A percentile compares a stretch with the other conserved stretches of the same genome.
These are phyloP conservation scores for Hyphochytrium catenoides DNA, from an alignment of 352 stramenopile species.

Conservation along the genomic window DNA sequence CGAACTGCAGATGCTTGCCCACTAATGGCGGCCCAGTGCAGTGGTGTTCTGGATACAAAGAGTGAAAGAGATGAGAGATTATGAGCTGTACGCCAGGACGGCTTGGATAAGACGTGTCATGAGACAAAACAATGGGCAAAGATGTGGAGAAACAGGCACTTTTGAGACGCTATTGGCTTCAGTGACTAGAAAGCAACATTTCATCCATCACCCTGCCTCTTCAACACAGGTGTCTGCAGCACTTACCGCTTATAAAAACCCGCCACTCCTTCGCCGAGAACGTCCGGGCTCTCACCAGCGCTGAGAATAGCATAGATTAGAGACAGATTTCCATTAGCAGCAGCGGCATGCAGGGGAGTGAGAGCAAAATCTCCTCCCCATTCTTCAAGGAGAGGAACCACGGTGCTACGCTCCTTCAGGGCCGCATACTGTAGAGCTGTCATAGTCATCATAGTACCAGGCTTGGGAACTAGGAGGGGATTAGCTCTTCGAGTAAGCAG, in stretches of 20 bases:
- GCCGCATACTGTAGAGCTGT: constrained; percentile 36
- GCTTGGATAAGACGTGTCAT: no score
- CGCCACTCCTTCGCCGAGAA: constrained; percentile 35
- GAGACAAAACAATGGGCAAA: no score
- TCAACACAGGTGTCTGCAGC: no score
- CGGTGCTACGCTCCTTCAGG: constrained; percentile 28
- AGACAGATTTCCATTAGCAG: constrained; percentile 15
- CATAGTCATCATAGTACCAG: constrained; percentile 28
- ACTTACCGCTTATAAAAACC: no score
- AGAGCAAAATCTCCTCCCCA: constrained; percentile 39
- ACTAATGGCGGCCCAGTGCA: constrained; percentile 40
- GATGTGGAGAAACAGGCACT: no score
- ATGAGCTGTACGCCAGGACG: no score
- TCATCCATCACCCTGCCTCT: no score
- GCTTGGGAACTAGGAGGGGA: constrained; percentile 28
- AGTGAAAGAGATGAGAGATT: no score
- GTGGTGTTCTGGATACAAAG: constrained; percentile 30
- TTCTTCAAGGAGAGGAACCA: constrained; percentile 28
- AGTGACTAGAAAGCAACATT: no score
- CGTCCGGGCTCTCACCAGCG: constrained; percentile 25
- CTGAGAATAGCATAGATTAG: constrained; percentile 21
- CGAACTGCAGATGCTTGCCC: constrained; percentile 17
- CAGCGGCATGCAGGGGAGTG: constrained; percentile 34
- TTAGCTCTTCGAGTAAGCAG: constrained; percentile 33
- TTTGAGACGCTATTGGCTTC: no score